Conservation (phyloP, 2,329 filamentous ascomycete species). For the Penicillium concentricum region DNA sequence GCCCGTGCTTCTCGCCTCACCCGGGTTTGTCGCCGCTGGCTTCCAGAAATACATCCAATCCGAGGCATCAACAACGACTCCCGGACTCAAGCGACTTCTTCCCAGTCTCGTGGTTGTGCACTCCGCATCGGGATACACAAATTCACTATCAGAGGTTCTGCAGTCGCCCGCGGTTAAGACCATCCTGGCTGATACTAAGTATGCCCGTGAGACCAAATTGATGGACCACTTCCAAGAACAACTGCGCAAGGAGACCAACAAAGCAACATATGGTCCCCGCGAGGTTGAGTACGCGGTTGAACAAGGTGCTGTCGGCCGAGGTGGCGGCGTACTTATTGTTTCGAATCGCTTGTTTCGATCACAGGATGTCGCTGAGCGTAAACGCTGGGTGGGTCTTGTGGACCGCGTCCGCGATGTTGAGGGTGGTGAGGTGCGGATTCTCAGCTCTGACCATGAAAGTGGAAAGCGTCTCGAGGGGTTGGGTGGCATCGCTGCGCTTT, state of each 20-base stretch:
- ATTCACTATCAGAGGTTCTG: constrained; percentile 83
- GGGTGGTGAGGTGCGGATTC: constrained; percentile 82
- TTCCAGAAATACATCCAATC: constrained; percentile 73
- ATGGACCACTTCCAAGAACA: constrained; percentile 82
- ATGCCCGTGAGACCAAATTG: constrained; percentile 74
- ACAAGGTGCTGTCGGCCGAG: constrained; percentile 82
- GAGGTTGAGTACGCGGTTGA: constrained; percentile 81
- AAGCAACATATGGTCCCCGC: constrained; percentile 83
- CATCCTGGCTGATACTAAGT: constrained; percentile 82
- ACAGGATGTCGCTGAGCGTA: constrained; percentile 71
- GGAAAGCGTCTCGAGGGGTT: constrained; percentile 79
- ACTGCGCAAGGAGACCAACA: constrained; percentile 78
- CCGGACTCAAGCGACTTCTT: constrained; percentile 66
- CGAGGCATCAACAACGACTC: constrained; percentile 60
- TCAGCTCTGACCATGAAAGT: constrained; percentile 93
- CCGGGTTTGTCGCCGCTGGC: constrained; percentile 78
- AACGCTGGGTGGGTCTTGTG: constrained; percentile 79
- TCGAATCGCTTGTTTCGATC: constrained; percentile 86
- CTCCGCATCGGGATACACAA: constrained; percentile 78
- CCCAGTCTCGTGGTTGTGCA: constrained; percentile 67
- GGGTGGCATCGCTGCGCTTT: constrained; percentile 82
- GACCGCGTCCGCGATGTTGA: constrained; percentile 78
- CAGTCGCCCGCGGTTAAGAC: constrained; percentile 74
- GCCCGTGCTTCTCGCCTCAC: constrained; percentile 80
- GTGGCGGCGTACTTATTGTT: constrained; percentile 80